Conservation (phyloP, 106 monocot species). For the Phalaenopsis equestris region DNA sequence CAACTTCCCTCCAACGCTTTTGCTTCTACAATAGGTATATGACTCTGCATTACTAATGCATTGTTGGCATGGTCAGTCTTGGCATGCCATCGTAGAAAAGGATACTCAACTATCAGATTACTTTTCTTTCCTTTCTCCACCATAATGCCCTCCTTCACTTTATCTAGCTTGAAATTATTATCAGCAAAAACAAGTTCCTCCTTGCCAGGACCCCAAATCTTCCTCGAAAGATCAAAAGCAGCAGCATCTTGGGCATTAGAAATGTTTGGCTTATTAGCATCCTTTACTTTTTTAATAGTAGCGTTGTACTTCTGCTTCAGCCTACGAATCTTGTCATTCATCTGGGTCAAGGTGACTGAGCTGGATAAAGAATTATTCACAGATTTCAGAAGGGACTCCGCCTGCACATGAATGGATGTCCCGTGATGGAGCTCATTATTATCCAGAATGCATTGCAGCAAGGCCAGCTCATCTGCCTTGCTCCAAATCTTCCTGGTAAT, state of each 20-base stretch:
- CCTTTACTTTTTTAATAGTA: not conserved
- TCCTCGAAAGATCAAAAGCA: not conserved
- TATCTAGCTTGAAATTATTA: conserved; percentile 1
- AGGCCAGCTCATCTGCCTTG: conserved; percentile 2
- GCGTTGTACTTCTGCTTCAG: not conserved
- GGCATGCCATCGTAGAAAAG: not conserved
- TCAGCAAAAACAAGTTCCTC: not conserved
- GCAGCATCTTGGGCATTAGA: not conserved
- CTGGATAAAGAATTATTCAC: not conserved
- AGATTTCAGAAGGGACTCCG: not conserved
- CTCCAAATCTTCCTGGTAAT: not conserved
- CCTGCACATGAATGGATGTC: not conserved
- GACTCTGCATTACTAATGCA: not conserved
- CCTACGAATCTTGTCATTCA: conserved; percentile 1
- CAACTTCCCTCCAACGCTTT: not conserved
- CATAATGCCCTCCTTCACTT: not conserved
- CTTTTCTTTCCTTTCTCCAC: not conserved
- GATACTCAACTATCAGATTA: not conserved
- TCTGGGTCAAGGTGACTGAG: conserved; percentile 4
- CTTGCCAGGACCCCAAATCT: not conserved
- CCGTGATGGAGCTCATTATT: not conserved
- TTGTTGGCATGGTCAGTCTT: not conserved
- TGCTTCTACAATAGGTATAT: conserved; percentile 3
- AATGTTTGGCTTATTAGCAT: not conserved
- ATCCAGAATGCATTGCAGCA: not conserved